Percentiles rank a stretch among this genome's conserved stretches.
Conservation (phyloP, 2,329 filamentous ascomycete genomes). For the Dothideomycetes sp. region DNA sequence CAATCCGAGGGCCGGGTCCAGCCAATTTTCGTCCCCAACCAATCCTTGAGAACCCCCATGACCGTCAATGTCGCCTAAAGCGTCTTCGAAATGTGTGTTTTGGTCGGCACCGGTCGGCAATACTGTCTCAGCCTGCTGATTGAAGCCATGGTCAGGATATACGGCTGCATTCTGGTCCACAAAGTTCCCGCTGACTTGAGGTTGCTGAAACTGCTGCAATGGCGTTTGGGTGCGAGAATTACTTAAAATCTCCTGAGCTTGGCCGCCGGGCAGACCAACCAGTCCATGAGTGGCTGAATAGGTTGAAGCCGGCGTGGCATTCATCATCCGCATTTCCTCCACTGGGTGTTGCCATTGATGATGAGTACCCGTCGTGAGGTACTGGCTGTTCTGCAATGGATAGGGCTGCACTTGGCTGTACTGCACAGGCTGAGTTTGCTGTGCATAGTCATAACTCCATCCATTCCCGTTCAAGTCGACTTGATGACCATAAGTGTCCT, state of each 20-base stretch:
- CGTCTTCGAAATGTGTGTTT: not conserved
- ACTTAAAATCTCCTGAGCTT: slow-evolving; percentile 24
- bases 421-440: slow-evolving; percentile 8
- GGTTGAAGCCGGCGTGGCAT: slow-evolving; percentile 21
- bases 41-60: too few relatives aligned
- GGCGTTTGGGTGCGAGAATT: slow-evolving; percentile 18
- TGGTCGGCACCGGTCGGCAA: not conserved
- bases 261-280: slow-evolving; percentile 28
- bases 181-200: slow-evolving; percentile 6
- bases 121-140: not conserved
- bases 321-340: slow-evolving; percentile 22
- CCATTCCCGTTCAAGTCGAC: not conserved
- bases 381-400: slow-evolving; percentile 36
- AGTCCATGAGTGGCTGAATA: slow-evolving; percentile 11
- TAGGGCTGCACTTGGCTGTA: slow-evolving; percentile 34
- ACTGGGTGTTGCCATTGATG: not conserved
- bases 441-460: not conserved
- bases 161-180: slow-evolving; percentile 4
- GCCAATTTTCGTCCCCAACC: too few relatives aligned
- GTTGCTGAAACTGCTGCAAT: slow-evolving; percentile 16
- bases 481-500: not conserved
- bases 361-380: slow-evolving; percentile 11
- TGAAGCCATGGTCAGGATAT: slow-evolving; percentile 3
- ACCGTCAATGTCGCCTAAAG: not conserved
- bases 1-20: too few relatives aligned